Base-by-base conservation (phyloP, 352 stramenopile species). In the Phytophthora idaei region DNA sequence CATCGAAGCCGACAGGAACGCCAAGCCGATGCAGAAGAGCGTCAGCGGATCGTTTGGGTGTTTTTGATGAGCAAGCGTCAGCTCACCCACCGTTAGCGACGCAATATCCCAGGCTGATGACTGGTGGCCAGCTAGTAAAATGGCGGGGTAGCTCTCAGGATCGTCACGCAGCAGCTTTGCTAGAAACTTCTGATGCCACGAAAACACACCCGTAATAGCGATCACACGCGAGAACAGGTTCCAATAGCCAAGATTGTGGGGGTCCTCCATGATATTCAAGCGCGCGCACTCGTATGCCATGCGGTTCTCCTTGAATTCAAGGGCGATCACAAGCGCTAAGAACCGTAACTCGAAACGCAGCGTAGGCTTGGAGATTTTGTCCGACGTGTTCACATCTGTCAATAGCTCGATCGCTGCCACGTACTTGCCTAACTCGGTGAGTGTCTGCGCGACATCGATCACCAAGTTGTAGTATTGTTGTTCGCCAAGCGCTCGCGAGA, bases 201-300 rank as follows among this genome's bases (percentile, higher is more conserved):
- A 95, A 69, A 90, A 95, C 3, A 94, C 85, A 17, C 87, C 87
- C 4, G 85, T 94, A 59, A 91, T 88, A 41, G 85, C 78, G 36
- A 95, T 94, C 31, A 95, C 87, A 9, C 85, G 82, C 9, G 83
- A 81, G 68, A 95, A 95, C 41, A 95, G 56, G 64, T 90, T 94
- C 87, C 87, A 95, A 60, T 93, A 95, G 41, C 84, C 87, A 4
- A 93, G 66, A 54, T 95, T 89, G 21, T 83, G 71, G 0, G 85
- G 86, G 37, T 94, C 87, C 67, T 95, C 87, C 67, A 95, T 85
- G 63, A 95, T 90, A 74, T 95, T 95, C 27, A 95, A 73, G 17
- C 85, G 81, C 15, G 86, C 87, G 51, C 87, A 95, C 58, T 95
- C 87, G 67, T 95, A 95, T 15, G 87, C 87, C 87, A 95, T 95